Evolutionary conservation across 1,284 basidiomycete genomes (phyloP).

Genomic region (Mycena sp.): DNA sequence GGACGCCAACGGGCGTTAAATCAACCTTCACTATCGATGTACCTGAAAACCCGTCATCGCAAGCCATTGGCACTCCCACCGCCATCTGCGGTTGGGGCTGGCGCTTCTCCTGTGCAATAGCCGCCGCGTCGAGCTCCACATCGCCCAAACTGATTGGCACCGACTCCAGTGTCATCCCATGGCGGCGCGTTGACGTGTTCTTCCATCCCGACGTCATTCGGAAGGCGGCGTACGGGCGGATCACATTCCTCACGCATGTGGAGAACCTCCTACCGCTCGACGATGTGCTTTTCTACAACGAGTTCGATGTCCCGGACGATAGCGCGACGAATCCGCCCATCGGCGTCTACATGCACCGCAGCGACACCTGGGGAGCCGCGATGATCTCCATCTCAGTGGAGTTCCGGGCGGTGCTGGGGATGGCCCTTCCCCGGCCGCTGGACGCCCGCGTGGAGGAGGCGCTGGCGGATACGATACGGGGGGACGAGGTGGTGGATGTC

Average conservation of each 20-base stretch:
- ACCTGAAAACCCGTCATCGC: background rate
- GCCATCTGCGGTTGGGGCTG: slow-evolving; percentile 21
- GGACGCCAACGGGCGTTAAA: slow-evolving; percentile 10
- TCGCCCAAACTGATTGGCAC: background rate
- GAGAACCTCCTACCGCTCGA: slow-evolving; percentile 4
- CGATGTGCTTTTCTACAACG: background rate
- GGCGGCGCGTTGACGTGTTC: slow-evolving; percentile 3
- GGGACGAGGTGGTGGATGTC: slow-evolving; percentile 20
- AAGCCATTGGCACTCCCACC: background rate
- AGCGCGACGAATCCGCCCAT: background rate
- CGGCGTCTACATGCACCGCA: slow-evolving; percentile 9
- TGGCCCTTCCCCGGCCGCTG: slow-evolving; percentile 1
- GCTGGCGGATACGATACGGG: slow-evolving; percentile 14
- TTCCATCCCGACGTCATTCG: slow-evolving; percentile 15
- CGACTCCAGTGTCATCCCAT: background rate
- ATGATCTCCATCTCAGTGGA: slow-evolving; percentile 1
- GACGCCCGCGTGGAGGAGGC: background rate
- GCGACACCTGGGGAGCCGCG: background rate
- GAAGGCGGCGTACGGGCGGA: background rate
- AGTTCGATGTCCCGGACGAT: background rate
- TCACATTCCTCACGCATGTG: background rate
- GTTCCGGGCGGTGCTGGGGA: background rate
- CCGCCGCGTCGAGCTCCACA: background rate
- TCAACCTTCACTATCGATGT: slow-evolving; percentile 9
- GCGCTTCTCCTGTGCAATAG: slow-evolving; percentile 2